These are phyloP conservation scores for Calendula officinalis DNA, from an alignment of 129 eudicot species.

Conservation along the genomic window DNA sequence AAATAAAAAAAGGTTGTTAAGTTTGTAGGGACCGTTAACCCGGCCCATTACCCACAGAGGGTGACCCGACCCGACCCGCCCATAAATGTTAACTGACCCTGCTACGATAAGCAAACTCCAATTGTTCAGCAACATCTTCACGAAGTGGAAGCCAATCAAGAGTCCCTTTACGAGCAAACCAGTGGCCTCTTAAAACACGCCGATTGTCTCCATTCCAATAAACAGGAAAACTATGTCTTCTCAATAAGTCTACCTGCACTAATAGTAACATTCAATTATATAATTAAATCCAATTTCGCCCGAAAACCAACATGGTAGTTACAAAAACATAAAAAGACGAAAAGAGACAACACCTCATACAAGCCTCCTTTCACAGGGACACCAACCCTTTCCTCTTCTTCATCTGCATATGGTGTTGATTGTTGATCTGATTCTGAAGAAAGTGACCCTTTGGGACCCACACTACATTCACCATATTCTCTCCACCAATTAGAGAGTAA, in stretches of 20 bases:
- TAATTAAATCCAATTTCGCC: background rate
- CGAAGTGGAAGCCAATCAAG: conserved; percentile 98
- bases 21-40: background rate
- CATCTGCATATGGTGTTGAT: conserved; percentile 41
- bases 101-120: conserved; percentile 88
- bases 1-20: conserved; percentile 17
- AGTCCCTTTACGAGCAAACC: conserved; percentile 96
- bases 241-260: conserved; percentile 86
- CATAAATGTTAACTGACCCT: conserved; percentile 40
- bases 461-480: conserved; percentile 96
- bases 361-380: conserved; percentile 99
- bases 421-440: conserved; percentile 34
- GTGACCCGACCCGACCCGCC: background rate
- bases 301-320: background rate
- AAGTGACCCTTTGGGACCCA: conserved; percentile 70
- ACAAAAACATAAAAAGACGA: conserved; percentile 6
- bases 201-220: conserved; percentile 98
- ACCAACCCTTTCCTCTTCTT: conserved; percentile 98
- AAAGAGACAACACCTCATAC: conserved; percentile 69
- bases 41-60: background rate
- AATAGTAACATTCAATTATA: conserved; percentile 2
- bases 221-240: conserved; percentile 93
- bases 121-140: conserved; percentile 95
- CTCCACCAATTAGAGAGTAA: conserved; percentile 92
- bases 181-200: conserved; percentile 95